Base-by-base conservation (phyloP, 1,284 basidiomycete genomes). In the Rhodotorula sp. region DNA sequence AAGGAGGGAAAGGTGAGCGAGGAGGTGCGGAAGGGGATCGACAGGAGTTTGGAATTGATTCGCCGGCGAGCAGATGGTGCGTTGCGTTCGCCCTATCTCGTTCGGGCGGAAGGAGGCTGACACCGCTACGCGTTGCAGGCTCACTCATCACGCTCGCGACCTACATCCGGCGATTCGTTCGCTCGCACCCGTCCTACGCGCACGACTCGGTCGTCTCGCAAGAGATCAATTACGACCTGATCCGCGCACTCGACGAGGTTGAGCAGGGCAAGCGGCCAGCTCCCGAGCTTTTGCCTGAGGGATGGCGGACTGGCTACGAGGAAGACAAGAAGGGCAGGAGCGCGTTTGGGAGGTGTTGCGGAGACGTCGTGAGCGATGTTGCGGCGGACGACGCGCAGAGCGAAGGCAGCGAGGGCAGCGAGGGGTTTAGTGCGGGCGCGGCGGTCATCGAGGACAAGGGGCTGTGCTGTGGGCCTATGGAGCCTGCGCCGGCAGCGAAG, bases 201-300 rank as follows among this genome's bases (percentile, higher is more conserved):
- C 85, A 87, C 62, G 94, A 99, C 81, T 96, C 93, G 53, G 89
- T 91, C 47, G 90, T 99, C 32, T 89, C 84, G 60, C 86, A 92
- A 78, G 88, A 91, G 81, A 92, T 99, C 79, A 97, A 95, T 79
- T 96, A 94, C 79, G 96, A 99, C 81, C 85, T 99, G 52, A 85
- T 97, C 79, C 85, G 88, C 61, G 90, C 91, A 11, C 82, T 97
- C n/a, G 94, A 99, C 79, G 88, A 91, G 78, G 90, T 99, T 54
- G 76, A 82, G 79, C 76, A 74, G 64, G 71, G 82, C 68, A 53
- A 73, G 68, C 52, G 48, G 20, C 70, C 76, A 1, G 80, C 77
- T 4, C 79, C 80, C 0, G 76, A 74, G 4, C 77, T 80, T 60
- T 68, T 81, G 27, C 80, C 80, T 1, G 62, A 64, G 9, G 68